Evolutionary conservation across 768 basidiomycete genomes (phyloP), one percentile per base, ranked within the genome.

Genomic region (Sporobolomyces pararoseus): DNA sequence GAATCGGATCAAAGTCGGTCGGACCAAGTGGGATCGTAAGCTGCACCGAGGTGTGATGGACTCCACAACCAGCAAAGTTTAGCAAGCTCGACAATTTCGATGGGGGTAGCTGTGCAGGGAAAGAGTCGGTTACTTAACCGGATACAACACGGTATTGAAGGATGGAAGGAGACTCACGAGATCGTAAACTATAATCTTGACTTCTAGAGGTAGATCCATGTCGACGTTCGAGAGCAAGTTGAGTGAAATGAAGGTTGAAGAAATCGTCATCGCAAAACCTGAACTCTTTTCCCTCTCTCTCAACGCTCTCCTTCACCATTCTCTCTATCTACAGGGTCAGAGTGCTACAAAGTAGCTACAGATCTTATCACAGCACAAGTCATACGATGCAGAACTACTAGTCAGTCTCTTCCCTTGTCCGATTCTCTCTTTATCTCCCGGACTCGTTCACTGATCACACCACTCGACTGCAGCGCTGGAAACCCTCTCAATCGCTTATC

Each of bases 401-500:
- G 68, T 53, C 4, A 7, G 53, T 31, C 46, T 39, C 21, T 17
- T 10, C 21, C 46, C 10, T 47, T 23, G 13, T 47, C 44, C 19
- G 44, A 16, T 34, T 5, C 44, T 34, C 53, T 29, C 27, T 9
- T 25, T 23, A n/a, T 52, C 27, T 47, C 42, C n/a, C 32, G 32
- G 37, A 17, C 27, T 14, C 25, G 12, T 42, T 9, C 16, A 2
- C 32, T 7, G 46, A 6, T 37, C n/a, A n/a, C n/a, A n/a, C n/a
- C n/a, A n/a, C n/a, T n/a, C n/a, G n/a, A n/a, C n/a, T n/a, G n/a
- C n/a, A 72, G 71, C 35, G 65, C 72, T 0, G 72, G 65, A 1
- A 74, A 74, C 54, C 80, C 80, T 10, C 75, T 82, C 49, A 82
- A 81, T 73, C 75, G 81, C 39, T 69, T 82, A 25, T 78, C 79